phyloP scores from a whole-genome alignment of 2,329 filamentous ascomycete species.

The Pyricularia grisea region DNA sequence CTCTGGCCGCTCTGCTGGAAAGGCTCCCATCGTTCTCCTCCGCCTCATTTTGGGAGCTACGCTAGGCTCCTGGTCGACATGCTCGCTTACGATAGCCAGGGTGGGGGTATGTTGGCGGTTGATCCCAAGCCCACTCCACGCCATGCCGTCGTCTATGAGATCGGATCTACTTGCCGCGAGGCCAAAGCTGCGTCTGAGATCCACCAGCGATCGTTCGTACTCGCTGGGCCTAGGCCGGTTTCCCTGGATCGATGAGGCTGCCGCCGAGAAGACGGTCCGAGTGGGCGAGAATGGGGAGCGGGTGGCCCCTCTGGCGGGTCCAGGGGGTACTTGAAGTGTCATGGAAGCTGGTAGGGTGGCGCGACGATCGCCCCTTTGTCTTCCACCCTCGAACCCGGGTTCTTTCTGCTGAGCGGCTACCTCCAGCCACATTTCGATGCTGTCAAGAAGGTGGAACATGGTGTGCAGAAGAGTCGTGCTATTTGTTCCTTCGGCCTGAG shows the following conservation, averaged over 20 bases:
- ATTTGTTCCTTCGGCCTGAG: background rate
- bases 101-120: background rate
- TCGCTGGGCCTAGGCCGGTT: background rate
- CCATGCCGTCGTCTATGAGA: background rate
- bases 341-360: background rate
- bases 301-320: too few relatives aligned
- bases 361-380: background rate
- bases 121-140: background rate
- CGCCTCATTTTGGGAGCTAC: background rate
- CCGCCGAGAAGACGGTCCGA: background rate
- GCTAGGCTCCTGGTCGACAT: background rate
- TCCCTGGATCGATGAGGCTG: background rate
- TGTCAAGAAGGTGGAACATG: conserved; percentile 1
- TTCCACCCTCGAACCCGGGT: background rate
- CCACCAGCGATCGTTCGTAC: background rate
- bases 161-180: background rate
- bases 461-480: background rate
- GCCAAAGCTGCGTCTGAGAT: conserved; percentile 4
- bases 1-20: background rate
- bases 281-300: background rate
- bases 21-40: too few relatives aligned
- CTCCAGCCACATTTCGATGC: conserved; percentile 1
- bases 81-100: background rate
- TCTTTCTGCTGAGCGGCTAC: background rate
- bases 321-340: background rate